Base-by-base conservation (phyloP, 805 yeast species). In the Gaillardinia entomophila region DNA sequence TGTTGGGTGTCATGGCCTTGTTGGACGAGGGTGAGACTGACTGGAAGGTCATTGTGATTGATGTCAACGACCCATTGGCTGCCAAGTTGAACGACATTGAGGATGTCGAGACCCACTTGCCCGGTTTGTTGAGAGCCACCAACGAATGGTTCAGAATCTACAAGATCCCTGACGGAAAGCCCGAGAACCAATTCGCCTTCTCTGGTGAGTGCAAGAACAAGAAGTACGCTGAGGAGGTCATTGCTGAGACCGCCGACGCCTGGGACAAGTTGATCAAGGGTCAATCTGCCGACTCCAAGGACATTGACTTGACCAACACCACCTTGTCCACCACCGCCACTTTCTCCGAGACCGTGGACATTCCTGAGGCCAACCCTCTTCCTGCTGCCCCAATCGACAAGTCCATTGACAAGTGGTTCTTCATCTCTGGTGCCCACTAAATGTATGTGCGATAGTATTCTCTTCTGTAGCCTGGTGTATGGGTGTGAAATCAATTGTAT, bases 391-490 rank as follows among this genome's bases (percentile, higher is more conserved):
- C 96, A 65, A 86, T 92, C 62, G 98, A 90, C 73, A 78, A 84
- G 68, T 86, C 96, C 35, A 71, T 90, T 60, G 97, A 90, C 77
- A 90, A 90, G 72, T 90, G 98, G 98, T 90, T 92, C 77, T 90
- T 79, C 79, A 90, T 90, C 58, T 86, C 90, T 39, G 92, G 90
- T 68, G 79, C 83, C 42, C 71, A 66, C 49, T 66, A 62, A 51
- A 27, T 36, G 16, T 5, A 6, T 25, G n/a, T n/a, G 8, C n/a
- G n/a, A n/a, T n/a, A n/a, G n/a, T n/a, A n/a, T n/a, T n/a, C n/a
- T n/a, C n/a, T n/a, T n/a, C n/a, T n/a, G n/a, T n/a, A n/a, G n/a
- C n/a, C n/a, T n/a, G n/a, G n/a, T n/a, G n/a, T n/a, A n/a, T n/a
- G n/a, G n/a, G n/a, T n/a, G n/a, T n/a, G n/a, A n/a, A n/a, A n/a